A percentile compares a stretch with the other conserved stretches of the same genome.
Evolutionary conservation across 202 grass and related monocot species (phyloP).

Genomic region (Panicum hallii): DNA sequence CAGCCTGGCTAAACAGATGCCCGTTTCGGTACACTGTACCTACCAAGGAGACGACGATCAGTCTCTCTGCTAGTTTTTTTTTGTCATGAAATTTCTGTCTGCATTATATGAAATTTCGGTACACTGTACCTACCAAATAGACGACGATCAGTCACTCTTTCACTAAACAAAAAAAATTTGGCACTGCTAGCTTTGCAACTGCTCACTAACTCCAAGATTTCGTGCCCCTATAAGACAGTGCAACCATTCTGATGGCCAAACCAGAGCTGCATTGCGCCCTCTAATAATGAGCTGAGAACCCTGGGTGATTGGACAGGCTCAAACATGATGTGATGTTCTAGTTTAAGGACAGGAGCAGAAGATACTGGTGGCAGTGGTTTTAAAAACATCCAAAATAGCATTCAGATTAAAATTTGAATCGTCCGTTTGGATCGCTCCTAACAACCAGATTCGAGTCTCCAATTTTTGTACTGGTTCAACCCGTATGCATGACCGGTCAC

Average conservation of each 20-base stretch:
- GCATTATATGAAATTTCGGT: too few species aligned
- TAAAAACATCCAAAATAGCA: background rate
- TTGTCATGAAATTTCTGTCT: background rate
- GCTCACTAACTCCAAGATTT: background rate
- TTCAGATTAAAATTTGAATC: background rate
- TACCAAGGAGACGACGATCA: background rate
- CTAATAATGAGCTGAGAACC: background rate
- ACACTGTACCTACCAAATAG: too few species aligned
- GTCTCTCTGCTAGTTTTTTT: background rate
- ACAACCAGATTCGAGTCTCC: constrained; percentile 34
- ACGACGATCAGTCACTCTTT: too few species aligned
- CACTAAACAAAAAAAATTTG: background rate
- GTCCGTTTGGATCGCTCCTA: background rate
- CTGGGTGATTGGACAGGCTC: background rate
- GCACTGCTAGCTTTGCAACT: background rate
- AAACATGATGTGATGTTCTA: background rate
- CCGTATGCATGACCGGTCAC: background rate
- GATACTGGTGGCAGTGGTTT: background rate
- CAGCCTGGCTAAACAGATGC: background rate
- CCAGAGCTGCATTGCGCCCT: background rate
- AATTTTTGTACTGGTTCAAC: constrained; percentile 12
- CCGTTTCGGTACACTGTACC: constrained; percentile 31
- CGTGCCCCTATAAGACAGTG: background rate
- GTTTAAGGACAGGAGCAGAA: background rate
- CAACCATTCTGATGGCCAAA: constrained; percentile 25